Evolutionary conservation across 2,329 filamentous ascomycete species (phyloP), one percentile per base, ranked within the genome.

Genomic region (Talaromyces sp.): DNA sequence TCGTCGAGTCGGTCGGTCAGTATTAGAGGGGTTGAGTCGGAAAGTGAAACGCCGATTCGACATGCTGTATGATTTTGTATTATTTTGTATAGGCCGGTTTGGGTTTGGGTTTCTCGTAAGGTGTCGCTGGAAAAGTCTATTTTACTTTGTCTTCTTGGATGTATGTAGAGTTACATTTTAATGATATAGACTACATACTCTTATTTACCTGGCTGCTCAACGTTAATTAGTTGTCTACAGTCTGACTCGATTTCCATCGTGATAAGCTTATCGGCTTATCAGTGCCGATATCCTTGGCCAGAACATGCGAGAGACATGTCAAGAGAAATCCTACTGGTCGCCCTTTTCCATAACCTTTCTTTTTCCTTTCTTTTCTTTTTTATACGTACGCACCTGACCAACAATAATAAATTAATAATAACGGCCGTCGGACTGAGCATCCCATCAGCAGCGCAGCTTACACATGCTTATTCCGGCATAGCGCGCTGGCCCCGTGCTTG

Each of bases 391-490:
- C n/a, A 11, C 25, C 22, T 47, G 44, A 19, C 44, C 10, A 47
- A 4, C 19, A 39, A 39, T 39, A 17, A 17, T 11, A 11, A 11
- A 39, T 22, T 22, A 22, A 22, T 22, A 22, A 22, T n/a, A 44
- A 44, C 9, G 17, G 42, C 42, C 8, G 10, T 47, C 42, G 42
- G 42, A 19, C 42, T 22, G 42, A n/a, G 42, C 19, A 56, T 33
- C 54, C 19, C 30, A 56, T 33, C 27, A 56, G 27, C 13, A 15
- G 13, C 4, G 27, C 10, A 36, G 55, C 55, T 58, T 57, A 19
- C 27, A 58, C 49, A 28, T 62, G 25, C 60, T 33, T 22, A 5
- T 44, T 59, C 32, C 9, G 52, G 60, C 22, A 27, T 55, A 55
- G 60, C 30, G 33, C 42, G n/a, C 17, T 19, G 32, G 13, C 28